These are phyloP conservation scores for Trichoderma polysporum DNA, from an alignment of 2,329 filamentous ascomycete genomes.

Conservation along the genomic window DNA sequence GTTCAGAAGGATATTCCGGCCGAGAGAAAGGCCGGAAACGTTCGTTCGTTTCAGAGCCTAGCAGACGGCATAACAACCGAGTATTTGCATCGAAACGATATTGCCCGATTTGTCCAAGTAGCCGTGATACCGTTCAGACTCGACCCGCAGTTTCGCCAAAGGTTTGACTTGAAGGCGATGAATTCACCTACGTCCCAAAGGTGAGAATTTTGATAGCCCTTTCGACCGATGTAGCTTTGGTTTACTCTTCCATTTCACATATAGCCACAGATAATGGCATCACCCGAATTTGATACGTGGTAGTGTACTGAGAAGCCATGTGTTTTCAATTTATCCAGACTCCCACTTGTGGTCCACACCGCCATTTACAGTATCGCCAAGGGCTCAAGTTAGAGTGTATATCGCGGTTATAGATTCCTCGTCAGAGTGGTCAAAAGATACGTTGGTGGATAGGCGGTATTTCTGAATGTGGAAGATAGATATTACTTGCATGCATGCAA, in stretches of 20 bases:
- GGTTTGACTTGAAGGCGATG: not conserved
- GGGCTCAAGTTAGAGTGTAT: not conserved
- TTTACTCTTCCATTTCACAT: not conserved
- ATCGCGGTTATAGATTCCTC: not conserved
- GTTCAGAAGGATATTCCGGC: slow-evolving; percentile 14
- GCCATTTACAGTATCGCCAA: not conserved
- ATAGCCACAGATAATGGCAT: not conserved
- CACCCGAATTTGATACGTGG: not conserved
- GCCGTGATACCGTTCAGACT: not conserved
- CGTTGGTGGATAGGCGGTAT: not conserved
- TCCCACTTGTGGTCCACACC: not conserved
- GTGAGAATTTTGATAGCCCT: not conserved
- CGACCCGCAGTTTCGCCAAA: not conserved
- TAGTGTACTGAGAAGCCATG: not conserved
- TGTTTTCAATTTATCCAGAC: not conserved
- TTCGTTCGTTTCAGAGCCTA: slow-evolving; percentile 9
- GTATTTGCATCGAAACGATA: not conserved
- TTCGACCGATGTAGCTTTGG: not conserved
- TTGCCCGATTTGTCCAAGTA: not conserved
- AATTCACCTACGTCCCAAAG: not conserved
- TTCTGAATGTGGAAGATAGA: not conserved
- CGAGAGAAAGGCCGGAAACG: slow-evolving; percentile 19
- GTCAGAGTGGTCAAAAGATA: not conserved
- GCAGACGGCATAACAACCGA: slow-evolving; percentile 2
- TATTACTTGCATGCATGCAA: not conserved